A percentile compares a stretch with the other conserved stretches of the same genome.
Conservation (phyloP, 495 filamentous ascomycete genomes). For the Talaromyces stipitatus region DNA sequence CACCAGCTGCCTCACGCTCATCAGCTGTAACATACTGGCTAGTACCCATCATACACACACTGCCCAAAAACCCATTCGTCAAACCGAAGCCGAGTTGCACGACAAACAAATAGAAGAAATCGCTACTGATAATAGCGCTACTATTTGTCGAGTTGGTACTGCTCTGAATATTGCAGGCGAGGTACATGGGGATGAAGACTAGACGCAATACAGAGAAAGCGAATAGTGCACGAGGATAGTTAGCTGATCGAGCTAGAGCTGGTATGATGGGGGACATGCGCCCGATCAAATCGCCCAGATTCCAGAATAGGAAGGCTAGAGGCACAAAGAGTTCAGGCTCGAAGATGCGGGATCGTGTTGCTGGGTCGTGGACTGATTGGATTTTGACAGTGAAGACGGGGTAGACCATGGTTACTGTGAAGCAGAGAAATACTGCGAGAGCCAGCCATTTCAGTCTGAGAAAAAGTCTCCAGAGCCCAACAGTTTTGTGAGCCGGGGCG, state of each 20-base stretch:
- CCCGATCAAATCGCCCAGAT: conserved; percentile 75
- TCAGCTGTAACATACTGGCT: conserved; percentile 66
- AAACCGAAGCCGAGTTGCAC: conserved; percentile 80
- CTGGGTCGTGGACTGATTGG: conserved; percentile 51
- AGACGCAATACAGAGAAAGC: conserved; percentile 52
- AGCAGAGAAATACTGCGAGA: conserved; percentile 65
- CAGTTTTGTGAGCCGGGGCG: conserved; percentile 30
- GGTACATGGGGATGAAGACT: conserved; percentile 75
- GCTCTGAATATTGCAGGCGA: conserved; percentile 77
- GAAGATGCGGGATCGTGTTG: conserved; percentile 51
- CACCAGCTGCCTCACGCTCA: conserved; percentile 82
- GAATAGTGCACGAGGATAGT: conserved; percentile 57
- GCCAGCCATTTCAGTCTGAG: conserved; percentile 67
- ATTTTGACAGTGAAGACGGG: conserved; percentile 87
- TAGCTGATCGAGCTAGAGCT: conserved; percentile 43
- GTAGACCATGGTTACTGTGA: conserved; percentile 84
- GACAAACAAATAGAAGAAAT: conserved; percentile 78
- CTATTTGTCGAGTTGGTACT: conserved; percentile 20
- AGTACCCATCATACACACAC: conserved; percentile 84
- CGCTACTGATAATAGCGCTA: conserved; percentile 64
- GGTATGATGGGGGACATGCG: conserved; percentile 63
- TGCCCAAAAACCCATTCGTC: conserved; percentile 79
- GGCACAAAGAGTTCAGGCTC: conserved; percentile 75
- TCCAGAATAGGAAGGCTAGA: conserved; percentile 89
- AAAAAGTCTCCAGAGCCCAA: conserved; percentile 61